phyloP scores from a whole-genome alignment of 108 stramenopile species.

The Nitzschia sp. region DNA sequence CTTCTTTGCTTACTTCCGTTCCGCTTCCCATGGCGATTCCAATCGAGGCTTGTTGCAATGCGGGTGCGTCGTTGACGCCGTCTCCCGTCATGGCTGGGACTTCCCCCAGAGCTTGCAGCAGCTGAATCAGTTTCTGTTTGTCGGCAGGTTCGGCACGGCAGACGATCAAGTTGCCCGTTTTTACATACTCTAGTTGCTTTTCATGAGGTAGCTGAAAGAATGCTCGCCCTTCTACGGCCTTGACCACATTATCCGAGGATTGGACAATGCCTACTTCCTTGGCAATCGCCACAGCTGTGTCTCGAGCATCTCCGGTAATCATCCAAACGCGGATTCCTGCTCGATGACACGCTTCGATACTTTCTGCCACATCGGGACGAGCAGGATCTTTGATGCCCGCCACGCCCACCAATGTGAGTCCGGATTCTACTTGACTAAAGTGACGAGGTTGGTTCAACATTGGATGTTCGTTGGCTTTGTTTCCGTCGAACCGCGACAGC shows the following conservation, averaged over 20 bases:
- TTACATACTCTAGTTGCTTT: conserved; percentile 66
- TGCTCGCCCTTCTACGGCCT: conserved; percentile 85
- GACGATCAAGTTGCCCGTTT: conserved; percentile 89
- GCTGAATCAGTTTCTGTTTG: conserved; percentile 95
- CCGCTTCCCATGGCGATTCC: conserved; percentile 91
- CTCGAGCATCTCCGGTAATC: conserved; percentile 97
- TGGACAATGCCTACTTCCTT: conserved; percentile 73
- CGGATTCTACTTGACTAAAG: conserved; percentile 87
- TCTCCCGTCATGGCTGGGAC: conserved; percentile 97
- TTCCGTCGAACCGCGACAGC: conserved; percentile 45
- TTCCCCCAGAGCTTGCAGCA: conserved; percentile 90
- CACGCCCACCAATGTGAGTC: conserved; percentile 91
- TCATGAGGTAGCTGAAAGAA: conserved; percentile 71
- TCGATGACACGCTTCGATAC: conserved; percentile 79
- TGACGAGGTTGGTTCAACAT: conserved; percentile 70
- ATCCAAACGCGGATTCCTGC: conserved; percentile 98
- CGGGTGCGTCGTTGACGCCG: conserved; percentile 98
- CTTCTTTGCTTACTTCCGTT: conserved; percentile 86
- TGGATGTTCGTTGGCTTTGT: conserved; percentile 37
- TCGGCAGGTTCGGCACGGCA: conserved; percentile 97
- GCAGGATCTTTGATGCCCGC: conserved; percentile 98
- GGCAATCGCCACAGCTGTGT: conserved; percentile 89
- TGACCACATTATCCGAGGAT: conserved; percentile 26
- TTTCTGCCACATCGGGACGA: conserved; percentile 94
- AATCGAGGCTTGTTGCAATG: conserved; percentile 96